A percentile compares a stretch with the other conserved stretches of the same genome.
Evolutionary conservation across 352 stramenopile species (phyloP).

Genomic region (Elongisporangium undulatum): DNA sequence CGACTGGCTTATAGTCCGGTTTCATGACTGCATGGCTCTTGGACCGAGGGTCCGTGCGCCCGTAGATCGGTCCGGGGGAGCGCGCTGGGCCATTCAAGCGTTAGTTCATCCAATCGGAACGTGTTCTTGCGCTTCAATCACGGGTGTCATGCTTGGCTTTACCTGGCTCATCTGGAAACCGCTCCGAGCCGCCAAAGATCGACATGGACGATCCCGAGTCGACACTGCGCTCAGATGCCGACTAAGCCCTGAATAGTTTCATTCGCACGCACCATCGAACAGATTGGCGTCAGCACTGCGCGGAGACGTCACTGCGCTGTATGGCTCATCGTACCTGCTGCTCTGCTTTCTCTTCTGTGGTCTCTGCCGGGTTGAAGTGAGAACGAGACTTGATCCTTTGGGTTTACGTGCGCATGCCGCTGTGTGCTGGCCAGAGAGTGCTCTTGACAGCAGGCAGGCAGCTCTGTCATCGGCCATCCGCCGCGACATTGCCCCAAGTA

Average conservation of each 20-base stretch:
- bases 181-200: constrained; percentile 76
- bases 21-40: constrained; percentile 74
- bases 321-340: not conserved
- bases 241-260: not conserved
- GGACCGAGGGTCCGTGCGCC: constrained; percentile 43
- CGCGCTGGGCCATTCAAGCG: constrained; percentile 18
- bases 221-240: not conserved
- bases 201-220: constrained; percentile 29
- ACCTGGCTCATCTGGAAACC: constrained; percentile 71
- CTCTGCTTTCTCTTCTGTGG: not conserved
- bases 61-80: constrained; percentile 76
- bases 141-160: not conserved
- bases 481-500: not conserved
- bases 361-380: not conserved
- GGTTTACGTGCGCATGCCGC: not conserved
- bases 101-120: not conserved
- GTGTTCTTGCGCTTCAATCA: too few relatives aligned
- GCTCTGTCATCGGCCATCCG: not conserved
- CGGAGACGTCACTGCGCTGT: too few relatives aligned
- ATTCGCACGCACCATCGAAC: not conserved
- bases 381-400: not conserved
- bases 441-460: not conserved
- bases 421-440: not conserved
- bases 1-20: constrained; percentile 54
- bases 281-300: not conserved